phyloP scores from a whole-genome alignment of 139 green algal genomes.

The Tetradesmus lagerheimii region DNA sequence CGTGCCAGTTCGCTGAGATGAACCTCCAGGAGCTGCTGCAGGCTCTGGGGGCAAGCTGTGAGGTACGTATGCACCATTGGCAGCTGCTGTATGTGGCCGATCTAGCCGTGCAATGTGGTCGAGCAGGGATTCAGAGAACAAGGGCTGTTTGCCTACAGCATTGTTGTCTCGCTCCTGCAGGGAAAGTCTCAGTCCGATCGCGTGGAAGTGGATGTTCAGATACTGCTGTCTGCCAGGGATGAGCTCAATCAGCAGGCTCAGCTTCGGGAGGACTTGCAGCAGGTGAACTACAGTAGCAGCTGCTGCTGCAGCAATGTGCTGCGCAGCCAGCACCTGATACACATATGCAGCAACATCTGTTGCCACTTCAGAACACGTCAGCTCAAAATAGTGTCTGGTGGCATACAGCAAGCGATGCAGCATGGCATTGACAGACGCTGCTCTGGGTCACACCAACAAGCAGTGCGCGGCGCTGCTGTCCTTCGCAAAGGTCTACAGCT shows the following conservation, averaged over 20 bases:
- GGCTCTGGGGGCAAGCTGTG: background rate
- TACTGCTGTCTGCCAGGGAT: conserved; percentile 8
- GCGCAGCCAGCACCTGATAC: background rate
- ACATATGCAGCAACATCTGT: background rate
- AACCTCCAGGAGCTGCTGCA: background rate
- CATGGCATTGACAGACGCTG: background rate
- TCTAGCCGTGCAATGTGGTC: background rate
- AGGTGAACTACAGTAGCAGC: background rate
- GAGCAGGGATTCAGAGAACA: background rate
- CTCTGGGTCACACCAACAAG: background rate
- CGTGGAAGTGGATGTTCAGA: background rate
- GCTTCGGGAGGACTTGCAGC: conserved; percentile 6
- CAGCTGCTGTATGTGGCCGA: background rate
- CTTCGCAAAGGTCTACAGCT: background rate
- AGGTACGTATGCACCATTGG: background rate
- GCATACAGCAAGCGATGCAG: background rate
- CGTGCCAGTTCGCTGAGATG: background rate
- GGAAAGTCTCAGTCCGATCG: background rate
- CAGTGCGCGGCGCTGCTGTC: background rate
- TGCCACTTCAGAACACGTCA: background rate
- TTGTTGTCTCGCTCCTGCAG: background rate
- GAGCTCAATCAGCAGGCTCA: conserved; percentile 21
- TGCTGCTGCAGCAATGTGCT: background rate
- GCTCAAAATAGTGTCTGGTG: background rate
- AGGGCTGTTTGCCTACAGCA: background rate